phyloP scores from a whole-genome alignment of 352 stramenopile species.

The Thraustotheca clavata region DNA sequence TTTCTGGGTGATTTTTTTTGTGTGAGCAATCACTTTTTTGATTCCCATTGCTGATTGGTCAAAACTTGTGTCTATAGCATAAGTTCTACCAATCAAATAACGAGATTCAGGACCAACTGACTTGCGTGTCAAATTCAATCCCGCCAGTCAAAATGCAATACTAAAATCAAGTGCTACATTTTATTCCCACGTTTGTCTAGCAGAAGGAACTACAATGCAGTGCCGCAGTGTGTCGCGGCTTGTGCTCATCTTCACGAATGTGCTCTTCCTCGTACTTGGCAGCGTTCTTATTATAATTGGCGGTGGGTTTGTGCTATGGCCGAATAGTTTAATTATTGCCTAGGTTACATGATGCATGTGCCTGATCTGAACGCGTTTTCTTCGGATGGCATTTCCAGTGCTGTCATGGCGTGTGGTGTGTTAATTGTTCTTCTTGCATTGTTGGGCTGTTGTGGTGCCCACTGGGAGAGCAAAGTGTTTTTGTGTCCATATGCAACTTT shows the following conservation, averaged over 20 bases:
- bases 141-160: no score
- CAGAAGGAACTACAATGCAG: background rate
- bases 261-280: constrained; percentile 78
- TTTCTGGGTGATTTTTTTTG: no score
- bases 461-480: constrained; percentile 83
- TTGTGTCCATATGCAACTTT: constrained; percentile 75
- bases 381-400: constrained; percentile 60
- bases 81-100: no score
- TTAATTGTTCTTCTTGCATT: constrained; percentile 71
- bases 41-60: no score
- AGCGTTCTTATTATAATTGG: constrained; percentile 70
- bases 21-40: no score
- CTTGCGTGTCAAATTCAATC: background rate
- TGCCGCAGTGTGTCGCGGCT: constrained; percentile 69
- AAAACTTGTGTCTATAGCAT: no score
- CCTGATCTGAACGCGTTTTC: constrained; percentile 77
- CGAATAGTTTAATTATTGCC: constrained; percentile 13
- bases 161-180: no score
- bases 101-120: background rate
- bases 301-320: constrained; percentile 29
- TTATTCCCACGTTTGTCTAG: no score
- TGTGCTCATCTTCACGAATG: constrained; percentile 82
- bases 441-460: constrained; percentile 68
- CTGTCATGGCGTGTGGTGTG: constrained; percentile 70
- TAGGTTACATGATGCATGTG: constrained; percentile 73